A percentile compares a stretch with the other conserved stretches of the same genome.
These are phyloP conservation scores for Lagenidium giganteum DNA, from an alignment of 352 stramenopile genomes.

Conservation along the genomic window DNA sequence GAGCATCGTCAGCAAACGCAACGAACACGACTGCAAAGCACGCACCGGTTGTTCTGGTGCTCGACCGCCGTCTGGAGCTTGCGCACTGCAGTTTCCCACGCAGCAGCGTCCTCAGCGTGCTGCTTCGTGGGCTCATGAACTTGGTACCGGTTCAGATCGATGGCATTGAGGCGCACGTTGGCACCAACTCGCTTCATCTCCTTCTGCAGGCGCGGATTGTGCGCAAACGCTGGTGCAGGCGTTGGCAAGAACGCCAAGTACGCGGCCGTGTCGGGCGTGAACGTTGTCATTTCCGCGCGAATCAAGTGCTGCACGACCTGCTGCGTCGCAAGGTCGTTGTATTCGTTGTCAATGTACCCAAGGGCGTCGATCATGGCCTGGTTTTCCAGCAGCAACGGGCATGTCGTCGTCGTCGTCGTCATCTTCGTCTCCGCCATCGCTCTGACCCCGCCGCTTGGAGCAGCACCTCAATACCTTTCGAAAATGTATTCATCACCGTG, in stretches of 20 bases:
- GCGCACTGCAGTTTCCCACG: conserved; percentile 52
- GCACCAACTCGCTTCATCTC: conserved; percentile 72
- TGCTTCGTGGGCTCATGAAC: conserved; percentile 39
- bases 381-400: conserved; percentile 56
- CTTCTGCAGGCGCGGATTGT: conserved; percentile 44
- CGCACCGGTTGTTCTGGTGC: conserved; percentile 49
- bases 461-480: too few relatives aligned
- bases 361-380: conserved; percentile 68
- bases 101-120: conserved; percentile 24
- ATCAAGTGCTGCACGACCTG: conserved; percentile 63
- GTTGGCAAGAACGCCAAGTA: conserved; percentile 66
- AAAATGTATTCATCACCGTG: too few relatives aligned
- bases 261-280: conserved; percentile 29
- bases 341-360: conserved; percentile 70
- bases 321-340: conserved; percentile 36
- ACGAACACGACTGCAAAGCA: too few relatives aligned
- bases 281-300: conserved; percentile 66
- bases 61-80: conserved; percentile 50
- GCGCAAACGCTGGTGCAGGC: conserved; percentile 48
- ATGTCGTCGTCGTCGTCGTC: conserved; percentile 29
- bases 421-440: too few relatives aligned
- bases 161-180: conserved; percentile 57
- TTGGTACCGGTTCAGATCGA: conserved; percentile 72
- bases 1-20: too few relatives aligned
- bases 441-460: too few relatives aligned